Conservation (phyloP, 1,284 basidiomycete genomes). For the Ustilago bromivora region DNA sequence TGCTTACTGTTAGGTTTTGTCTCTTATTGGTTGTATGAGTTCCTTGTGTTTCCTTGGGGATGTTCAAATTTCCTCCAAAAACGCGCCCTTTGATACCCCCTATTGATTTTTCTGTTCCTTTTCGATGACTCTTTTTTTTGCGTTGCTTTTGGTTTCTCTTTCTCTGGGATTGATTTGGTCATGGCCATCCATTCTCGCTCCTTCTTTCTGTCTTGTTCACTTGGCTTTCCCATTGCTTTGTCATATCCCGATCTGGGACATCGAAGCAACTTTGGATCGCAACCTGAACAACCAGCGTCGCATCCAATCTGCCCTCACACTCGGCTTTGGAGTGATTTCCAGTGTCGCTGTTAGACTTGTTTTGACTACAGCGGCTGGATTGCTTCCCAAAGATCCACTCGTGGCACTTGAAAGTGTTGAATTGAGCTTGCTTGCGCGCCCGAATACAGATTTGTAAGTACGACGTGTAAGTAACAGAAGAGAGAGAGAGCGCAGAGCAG, state of each 20-base stretch:
- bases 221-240: too few species aligned
- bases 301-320: too few species aligned
- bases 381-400: neutral
- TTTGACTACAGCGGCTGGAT: neutral
- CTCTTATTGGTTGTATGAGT: too few species aligned
- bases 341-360: neutral
- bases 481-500: neutral
- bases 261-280: too few species aligned
- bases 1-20: too few species aligned
- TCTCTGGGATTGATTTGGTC: slow-evolving; percentile 11
- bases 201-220: neutral
- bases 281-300: too few species aligned
- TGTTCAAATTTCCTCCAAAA: too few species aligned
- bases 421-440: neutral
- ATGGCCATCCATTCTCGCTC: slow-evolving; percentile 3
- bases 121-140: neutral
- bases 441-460: neutral
- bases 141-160: neutral
- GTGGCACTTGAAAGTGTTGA: neutral
- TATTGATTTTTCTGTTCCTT: neutral
- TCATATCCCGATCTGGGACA: too few species aligned
- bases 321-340: too few species aligned
- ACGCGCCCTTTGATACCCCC: too few species aligned
- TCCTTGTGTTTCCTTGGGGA: too few species aligned
- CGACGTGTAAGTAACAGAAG: slow-evolving; percentile 11